Base-by-base conservation (phyloP, 805 yeast species). In the Candida alai region DNA sequence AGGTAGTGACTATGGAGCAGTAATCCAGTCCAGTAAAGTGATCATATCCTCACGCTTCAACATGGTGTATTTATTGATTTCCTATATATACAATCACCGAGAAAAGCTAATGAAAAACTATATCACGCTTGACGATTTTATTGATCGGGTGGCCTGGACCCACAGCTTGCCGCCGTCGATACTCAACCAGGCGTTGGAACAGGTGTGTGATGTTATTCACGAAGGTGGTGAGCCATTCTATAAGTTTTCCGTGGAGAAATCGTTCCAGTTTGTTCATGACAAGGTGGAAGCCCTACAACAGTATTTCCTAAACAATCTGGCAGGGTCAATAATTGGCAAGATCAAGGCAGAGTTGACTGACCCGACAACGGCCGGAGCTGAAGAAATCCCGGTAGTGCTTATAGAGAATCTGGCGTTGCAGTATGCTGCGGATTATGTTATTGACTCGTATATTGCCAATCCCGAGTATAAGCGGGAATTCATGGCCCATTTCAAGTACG, bases 361-460 rank as follows among this genome's bases (percentile, higher is more conserved):
- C 17, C 39, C 39, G 3, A 35, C 37, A 13, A 33, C 57, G 47
- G 25, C 37, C 32, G 49, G 69, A 44, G 15, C 26, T 19, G 21
- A 34, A 8, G 31, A 30, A 5, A 16, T 25, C 10, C 20, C 29
- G 12, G 10, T 13, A 3, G 42, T 39, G 12, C 23, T 43, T 16
- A 13, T 41, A 13, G 32, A 39, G 6, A 22, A 24, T 18, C 44
- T 68, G 12, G 55, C 64, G 13, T 50, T 56, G 11, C 62, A 61
- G 35, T 54, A 67, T 34, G 53, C 81, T 5, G 54, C 78, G 3
- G 68, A 72, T 18, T 52, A 78, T 19, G 40, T 79, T 5, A 67
- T 75, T 34, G 58, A 49, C 3, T 67, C 74, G 3, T 68, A 66
- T 40, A 55, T 74, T 2, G 51, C 54, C 13, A 34, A 43, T 3